Conservation (phyloP, 78 protist genomes). For the Dictyostelium discoideum region DNA sequence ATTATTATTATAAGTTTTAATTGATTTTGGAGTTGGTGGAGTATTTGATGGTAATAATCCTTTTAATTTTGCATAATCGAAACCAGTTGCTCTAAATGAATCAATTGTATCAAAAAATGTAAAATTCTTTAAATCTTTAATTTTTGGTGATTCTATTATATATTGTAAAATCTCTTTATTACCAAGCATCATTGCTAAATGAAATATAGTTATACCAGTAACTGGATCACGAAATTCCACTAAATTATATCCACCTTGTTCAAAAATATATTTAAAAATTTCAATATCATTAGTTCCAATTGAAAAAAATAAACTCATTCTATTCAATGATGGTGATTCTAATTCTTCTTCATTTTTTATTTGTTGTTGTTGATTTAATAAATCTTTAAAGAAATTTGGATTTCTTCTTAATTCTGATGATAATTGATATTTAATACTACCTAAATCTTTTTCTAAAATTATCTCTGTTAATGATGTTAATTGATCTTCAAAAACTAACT, state of each 20-base stretch:
- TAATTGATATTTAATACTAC: constrained; percentile 51
- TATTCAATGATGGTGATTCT: constrained; percentile 7
- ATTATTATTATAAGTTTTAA: constrained; percentile 30
- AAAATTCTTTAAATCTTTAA: not conserved
- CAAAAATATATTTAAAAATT: constrained; percentile 6
- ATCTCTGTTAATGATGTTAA: constrained; percentile 44
- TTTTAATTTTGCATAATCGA: constrained; percentile 49
- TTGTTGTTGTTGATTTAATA: not conserved
- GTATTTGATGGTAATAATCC: not conserved
- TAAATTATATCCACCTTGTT: constrained; percentile 11
- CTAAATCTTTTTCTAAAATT: constrained; percentile 42
- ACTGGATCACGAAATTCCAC: constrained; percentile 33
- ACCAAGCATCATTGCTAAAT: constrained; percentile 33
- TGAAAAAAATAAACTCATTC: constrained; percentile 42
- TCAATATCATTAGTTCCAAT: constrained; percentile 27
- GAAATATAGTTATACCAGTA: constrained; percentile 34
- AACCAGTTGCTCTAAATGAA: constrained; percentile 52
- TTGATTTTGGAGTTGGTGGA: constrained; percentile 39
- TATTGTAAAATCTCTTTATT: constrained; percentile 2
- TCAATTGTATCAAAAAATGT: not conserved
- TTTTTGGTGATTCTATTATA: not conserved
- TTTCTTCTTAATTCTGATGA: constrained; percentile 27
- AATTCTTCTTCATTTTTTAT: not conserved
- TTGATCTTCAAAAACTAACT: constrained; percentile 36
- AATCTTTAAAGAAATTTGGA: constrained; percentile 12